phyloP scores from a whole-genome alignment of 2,329 filamentous ascomycete species.

The Monilinia laxa region DNA sequence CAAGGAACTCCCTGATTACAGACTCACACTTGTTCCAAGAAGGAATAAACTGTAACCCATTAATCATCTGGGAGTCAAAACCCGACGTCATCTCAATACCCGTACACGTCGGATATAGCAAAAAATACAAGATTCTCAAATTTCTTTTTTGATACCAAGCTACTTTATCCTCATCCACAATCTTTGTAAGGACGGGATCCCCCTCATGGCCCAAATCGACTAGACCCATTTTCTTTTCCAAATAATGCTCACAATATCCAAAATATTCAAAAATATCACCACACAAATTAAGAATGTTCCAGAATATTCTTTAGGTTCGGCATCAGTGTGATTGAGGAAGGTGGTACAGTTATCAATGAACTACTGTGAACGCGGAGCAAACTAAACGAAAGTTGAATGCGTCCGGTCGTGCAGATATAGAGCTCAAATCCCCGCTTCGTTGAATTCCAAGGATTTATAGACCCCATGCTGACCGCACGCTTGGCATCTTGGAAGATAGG shows the following conservation, averaged over 20 bases:
- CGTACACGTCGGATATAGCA: conserved; percentile 50
- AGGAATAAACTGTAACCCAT: conserved; percentile 44
- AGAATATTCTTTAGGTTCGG: conserved; percentile 7
- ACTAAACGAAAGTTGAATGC: conserved; percentile 21
- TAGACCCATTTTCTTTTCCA: not conserved
- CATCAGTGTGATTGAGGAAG: conserved; percentile 13
- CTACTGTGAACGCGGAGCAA: conserved; percentile 12
- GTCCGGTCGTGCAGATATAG: conserved; percentile 18
- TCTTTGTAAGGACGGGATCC: conserved; percentile 44
- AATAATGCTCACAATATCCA: not conserved
- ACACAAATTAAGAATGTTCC: not conserved
- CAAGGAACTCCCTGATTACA: not conserved
- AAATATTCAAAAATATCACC: not conserved
- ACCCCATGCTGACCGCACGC: conserved; percentile 5
- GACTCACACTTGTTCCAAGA: conserved; percentile 39
- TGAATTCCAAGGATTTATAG: not conserved
- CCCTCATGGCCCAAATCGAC: conserved; percentile 22
- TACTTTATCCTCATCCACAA: conserved; percentile 44
- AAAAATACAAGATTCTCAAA: conserved; percentile 43
- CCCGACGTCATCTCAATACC: conserved; percentile 56
- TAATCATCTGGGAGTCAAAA: conserved; percentile 53
- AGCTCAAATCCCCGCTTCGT: not conserved
- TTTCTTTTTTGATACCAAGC: conserved; percentile 45
- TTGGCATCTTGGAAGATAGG: conserved; percentile 4
- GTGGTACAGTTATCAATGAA: conserved; percentile 3